Conservation (phyloP, 495 filamentous ascomycete species). For the Penicillium goetzii region DNA sequence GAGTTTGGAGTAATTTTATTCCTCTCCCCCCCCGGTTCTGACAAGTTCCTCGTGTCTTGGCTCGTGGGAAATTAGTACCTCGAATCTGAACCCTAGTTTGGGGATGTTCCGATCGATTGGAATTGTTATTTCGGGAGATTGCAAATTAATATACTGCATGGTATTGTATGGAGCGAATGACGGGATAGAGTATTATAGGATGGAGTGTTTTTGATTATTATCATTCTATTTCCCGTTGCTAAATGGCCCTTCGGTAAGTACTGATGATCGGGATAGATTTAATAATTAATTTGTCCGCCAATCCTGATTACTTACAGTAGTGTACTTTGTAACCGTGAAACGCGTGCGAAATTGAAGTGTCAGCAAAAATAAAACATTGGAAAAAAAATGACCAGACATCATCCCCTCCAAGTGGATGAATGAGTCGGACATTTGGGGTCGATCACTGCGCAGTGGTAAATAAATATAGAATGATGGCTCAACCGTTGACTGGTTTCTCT, state of each 20-base stretch:
- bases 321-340: neutral
- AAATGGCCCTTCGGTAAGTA: neutral
- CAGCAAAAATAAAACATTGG: neutral
- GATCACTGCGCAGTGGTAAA: constrained; percentile 18
- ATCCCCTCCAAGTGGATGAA: constrained; percentile 16
- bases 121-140: neutral
- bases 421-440: constrained; percentile 29
- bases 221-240: neutral
- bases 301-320: constrained; percentile 1
- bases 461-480: constrained; percentile 13
- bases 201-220: neutral
- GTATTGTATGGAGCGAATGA: neutral
- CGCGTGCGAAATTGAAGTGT: neutral
- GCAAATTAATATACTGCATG: constrained; percentile 7
- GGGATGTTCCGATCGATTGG: neutral
- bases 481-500: neutral
- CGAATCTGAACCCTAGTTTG: neutral
- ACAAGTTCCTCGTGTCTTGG: neutral
- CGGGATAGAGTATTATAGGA: neutral
- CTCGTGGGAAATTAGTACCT: constrained; percentile 1
- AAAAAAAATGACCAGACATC: constrained; percentile 20
- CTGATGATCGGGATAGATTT: neutral
- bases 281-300: neutral
- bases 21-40: neutral
- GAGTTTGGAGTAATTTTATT: neutral